Evolutionary conservation across 2,329 filamentous ascomycete species (phyloP), one percentile per base, ranked within the genome.

Genomic region (Colletotrichum truncatum): DNA sequence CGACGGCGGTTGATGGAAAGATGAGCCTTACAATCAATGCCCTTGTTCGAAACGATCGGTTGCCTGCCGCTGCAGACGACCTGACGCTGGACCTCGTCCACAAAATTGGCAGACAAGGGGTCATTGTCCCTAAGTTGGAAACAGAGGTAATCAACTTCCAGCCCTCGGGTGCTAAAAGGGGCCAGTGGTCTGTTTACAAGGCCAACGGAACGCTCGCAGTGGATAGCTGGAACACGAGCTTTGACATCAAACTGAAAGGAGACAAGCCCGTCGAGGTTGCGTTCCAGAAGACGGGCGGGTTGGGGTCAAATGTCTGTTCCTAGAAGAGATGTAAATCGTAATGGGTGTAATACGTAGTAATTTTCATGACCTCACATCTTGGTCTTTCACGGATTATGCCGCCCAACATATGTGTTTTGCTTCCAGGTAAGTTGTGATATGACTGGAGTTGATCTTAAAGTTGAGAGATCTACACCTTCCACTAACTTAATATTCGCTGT

Each of bases 31-130:
- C 56, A 0, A 16, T 64, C 48, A 61, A 49, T 18, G 39, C 62
- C 6, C 57, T 55, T 7, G 62, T 64, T 5, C 55, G 56, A 16
- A 64, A 61, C 32, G 62, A 61, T 7, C 48, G 55, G 26, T 3
- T 23, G 4, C 62, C 62, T 9, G n/a, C 39, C 4, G n/a, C 63
- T 6, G 57, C 41, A 14, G 53, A 36, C 7, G 48, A 30, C 10
- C 32, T 68, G 32, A 48, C 63, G 2, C 53, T 68, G 6, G 63
- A 66, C 16, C 46, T 68, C 8, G 63, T 66, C 9, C 63, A 51
- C 30, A 9, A 53, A 7, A 28, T 63, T 23, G 46, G 45, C 8
- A 56, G 66, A 14, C 66, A 68, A 36, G 57, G 66, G 0, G 56
- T 66, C 16, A 59, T 68, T 10, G 66, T 68, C 2, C 53, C 63